Percentiles rank a stretch among this genome's conserved stretches.
Evolutionary conservation across 192 early-diverging fungal genomes (phyloP).

Genomic region (Coemansia sp.): DNA sequence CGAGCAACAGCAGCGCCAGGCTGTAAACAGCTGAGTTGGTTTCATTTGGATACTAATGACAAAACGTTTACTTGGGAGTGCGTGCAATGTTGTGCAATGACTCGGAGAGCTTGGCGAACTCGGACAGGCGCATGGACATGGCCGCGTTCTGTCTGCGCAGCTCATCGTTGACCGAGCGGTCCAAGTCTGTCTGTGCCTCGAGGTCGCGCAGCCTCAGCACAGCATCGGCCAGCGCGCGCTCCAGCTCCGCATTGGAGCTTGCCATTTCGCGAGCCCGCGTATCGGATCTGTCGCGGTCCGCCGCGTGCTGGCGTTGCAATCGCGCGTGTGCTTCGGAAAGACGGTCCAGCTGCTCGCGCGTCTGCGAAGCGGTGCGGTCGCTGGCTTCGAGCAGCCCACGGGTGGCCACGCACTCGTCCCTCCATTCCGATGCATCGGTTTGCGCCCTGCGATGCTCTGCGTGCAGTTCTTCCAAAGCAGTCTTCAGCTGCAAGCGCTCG

Average conservation of each 20-base stretch:
- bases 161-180: conserved; percentile 16
- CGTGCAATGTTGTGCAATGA: conserved; percentile 19
- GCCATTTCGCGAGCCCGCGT: conserved; percentile 6
- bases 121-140: conserved; percentile 24
- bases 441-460: conserved; percentile 7
- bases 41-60: neutral
- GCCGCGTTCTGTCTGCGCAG: conserved; percentile 11
- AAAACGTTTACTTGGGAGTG: neutral
- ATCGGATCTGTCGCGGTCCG: conserved; percentile 8
- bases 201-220: conserved; percentile 28
- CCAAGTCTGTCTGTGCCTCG: conserved; percentile 24
- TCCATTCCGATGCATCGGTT: conserved; percentile 25
- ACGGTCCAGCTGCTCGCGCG: conserved; percentile 6
- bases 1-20: conserved; percentile 23
- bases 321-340: conserved; percentile 2
- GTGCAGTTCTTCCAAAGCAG: neutral
- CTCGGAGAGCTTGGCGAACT: conserved; percentile 34
- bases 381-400: conserved; percentile 12
- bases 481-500: conserved; percentile 4
- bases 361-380: neutral
- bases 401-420: conserved; percentile 19
- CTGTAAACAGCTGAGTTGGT: conserved; percentile 12
- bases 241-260: conserved; percentile 16
- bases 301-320: conserved; percentile 4
- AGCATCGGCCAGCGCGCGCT: conserved; percentile 33